These are phyloP conservation scores for Chaetomiaceae sp. DNA, from an alignment of 2,329 filamentous ascomycete genomes.

Conservation along the genomic window DNA sequence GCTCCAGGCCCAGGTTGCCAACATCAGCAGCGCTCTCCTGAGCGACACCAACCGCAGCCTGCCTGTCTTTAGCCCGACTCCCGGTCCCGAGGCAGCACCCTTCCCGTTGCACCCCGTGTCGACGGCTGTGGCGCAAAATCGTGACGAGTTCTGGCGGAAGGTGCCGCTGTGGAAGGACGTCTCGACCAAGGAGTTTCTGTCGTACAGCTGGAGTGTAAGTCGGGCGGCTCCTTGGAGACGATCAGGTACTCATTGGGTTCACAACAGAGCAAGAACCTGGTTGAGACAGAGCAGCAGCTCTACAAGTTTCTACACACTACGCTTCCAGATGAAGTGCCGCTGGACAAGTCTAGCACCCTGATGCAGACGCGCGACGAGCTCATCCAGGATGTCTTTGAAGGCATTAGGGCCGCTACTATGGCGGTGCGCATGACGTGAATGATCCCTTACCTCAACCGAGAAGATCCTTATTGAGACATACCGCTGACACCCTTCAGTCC, in stretches of 20 bases:
- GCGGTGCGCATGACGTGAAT: conserved; percentile 52
- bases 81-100: neutral
- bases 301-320: conserved; percentile 45
- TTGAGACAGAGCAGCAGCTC: conserved; percentile 45
- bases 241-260: neutral
- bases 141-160: conserved; percentile 47
- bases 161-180: conserved; percentile 48
- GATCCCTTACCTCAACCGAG: too few relatives aligned
- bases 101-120: neutral
- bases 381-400: conserved; percentile 49
- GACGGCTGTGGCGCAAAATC: neutral
- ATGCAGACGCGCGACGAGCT: conserved; percentile 49
- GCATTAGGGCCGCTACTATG: conserved; percentile 54
- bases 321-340: conserved; percentile 47
- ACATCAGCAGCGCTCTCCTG: conserved; percentile 11
- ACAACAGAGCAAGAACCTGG: conserved; percentile 44
- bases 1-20: conserved; percentile 22
- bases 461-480: neutral
- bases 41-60: neutral
- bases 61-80: conserved; percentile 1
- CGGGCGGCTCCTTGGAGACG: too few relatives aligned
- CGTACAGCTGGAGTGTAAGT: conserved; percentile 52
- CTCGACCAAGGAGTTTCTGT: conserved; percentile 45
- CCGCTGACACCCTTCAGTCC: conserved; percentile 36
- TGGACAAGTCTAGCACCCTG: conserved; percentile 26